Conservation (phyloP, 129 eudicot species). For the Gnaphalium uliginosum region DNA sequence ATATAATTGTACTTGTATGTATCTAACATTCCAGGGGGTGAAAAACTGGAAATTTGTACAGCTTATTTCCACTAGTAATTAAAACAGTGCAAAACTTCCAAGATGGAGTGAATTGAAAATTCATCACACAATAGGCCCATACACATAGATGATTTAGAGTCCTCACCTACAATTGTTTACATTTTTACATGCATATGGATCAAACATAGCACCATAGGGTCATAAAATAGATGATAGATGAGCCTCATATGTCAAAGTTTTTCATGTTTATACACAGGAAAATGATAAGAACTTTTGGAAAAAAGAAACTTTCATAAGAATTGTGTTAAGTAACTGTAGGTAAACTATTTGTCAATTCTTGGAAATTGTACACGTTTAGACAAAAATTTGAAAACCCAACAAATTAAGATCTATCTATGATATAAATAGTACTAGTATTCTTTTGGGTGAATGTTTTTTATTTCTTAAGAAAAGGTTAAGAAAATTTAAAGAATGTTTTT, state of each 20-base stretch:
- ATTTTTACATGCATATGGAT: conserved; percentile 22
- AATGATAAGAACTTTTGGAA: conserved; percentile 6
- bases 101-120: conserved; percentile 14
- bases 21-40: conserved; percentile 23
- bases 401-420: conserved; percentile 9
- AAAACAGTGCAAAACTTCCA: conserved; percentile 21
- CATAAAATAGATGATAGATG: conserved; percentile 17
- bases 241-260: conserved; percentile 18
- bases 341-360: conserved; percentile 35
- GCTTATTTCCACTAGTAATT: conserved; percentile 17
- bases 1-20: conserved; percentile 24
- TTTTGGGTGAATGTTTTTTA: conserved; percentile 13
- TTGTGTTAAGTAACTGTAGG: conserved; percentile 33
- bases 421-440: neutral
- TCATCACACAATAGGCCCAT: conserved; percentile 17
- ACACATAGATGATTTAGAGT: conserved; percentile 1
- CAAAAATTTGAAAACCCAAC: conserved; percentile 17
- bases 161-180: conserved; percentile 12
- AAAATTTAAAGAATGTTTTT: neutral
- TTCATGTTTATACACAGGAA: conserved; percentile 9
- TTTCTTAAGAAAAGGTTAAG: neutral
- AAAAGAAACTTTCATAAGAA: conserved; percentile 25
- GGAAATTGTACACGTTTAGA: conserved; percentile 37
- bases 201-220: conserved; percentile 24
- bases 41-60: conserved; percentile 27